A percentile compares a stretch with the other conserved stretches of the same genome.
These are phyloP conservation scores for Ogataea neopini DNA, from an alignment of 805 yeast genomes.

Conservation along the genomic window DNA sequence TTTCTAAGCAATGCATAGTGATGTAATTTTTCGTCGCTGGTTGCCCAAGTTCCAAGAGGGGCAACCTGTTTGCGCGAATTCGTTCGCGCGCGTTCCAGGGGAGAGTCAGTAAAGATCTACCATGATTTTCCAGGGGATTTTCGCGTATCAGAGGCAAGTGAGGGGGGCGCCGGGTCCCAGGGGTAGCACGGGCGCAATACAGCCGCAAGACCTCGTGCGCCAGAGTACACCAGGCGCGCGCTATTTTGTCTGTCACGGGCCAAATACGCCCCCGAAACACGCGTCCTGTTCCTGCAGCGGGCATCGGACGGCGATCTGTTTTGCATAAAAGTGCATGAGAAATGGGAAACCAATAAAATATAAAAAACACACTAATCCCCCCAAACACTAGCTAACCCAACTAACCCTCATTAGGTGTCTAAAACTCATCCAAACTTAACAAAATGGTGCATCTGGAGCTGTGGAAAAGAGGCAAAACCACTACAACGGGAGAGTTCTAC, in stretches of 20 bases:
- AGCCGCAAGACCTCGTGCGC: too few species aligned
- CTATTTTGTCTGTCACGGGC: too few species aligned
- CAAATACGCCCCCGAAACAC: too few species aligned
- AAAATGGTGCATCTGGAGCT: constrained; percentile 10
- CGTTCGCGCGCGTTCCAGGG: too few species aligned
- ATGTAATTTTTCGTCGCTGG: too few species aligned
- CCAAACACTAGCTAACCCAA: too few species aligned
- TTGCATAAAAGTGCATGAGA: background rate
- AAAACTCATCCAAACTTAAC: background rate
- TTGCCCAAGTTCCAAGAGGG: too few species aligned
- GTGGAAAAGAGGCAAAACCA: constrained; percentile 11
- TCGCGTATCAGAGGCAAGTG: background rate
- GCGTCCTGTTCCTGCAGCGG: constrained; percentile 5
- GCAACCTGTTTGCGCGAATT: too few species aligned
- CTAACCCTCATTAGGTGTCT: background rate
- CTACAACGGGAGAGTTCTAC: constrained; percentile 22
- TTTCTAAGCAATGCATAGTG: background rate
- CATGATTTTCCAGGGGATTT: background rate
- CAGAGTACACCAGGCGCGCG: too few species aligned
- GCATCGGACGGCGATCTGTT: constrained; percentile 2
- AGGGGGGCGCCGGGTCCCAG: background rate
- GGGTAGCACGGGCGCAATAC: too few species aligned
- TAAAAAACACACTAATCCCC: background rate
- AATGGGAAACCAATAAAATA: background rate
- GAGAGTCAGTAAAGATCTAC: too few species aligned